Conservation (phyloP, 2,329 filamentous ascomycete species). For the Botryosphaeria dothidea region DNA sequence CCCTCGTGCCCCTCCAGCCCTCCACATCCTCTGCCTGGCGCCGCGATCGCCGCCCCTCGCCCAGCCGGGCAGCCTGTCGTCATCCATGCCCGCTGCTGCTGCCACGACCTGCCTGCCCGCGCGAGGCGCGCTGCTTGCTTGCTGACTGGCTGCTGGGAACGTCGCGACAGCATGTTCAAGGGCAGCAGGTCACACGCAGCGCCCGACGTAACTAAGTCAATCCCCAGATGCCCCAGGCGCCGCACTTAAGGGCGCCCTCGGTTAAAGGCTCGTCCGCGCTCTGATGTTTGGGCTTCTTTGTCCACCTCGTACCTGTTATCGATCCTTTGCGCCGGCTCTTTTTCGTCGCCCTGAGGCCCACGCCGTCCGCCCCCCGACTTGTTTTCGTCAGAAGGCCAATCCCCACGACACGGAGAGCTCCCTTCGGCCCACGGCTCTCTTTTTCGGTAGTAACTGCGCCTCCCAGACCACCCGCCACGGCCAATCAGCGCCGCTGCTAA, state of each 20-base stretch:
- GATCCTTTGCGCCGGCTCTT: conserved; percentile 21
- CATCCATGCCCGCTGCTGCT: neutral
- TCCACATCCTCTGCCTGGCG: neutral
- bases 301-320: conserved; percentile 12
- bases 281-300: neutral
- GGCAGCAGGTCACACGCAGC: conserved; percentile 4
- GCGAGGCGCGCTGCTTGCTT: no score
- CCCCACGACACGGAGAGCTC: conserved; percentile 15
- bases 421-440: conserved; percentile 15
- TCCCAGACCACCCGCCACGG: neutral
- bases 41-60: neutral
- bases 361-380: conserved; percentile 9
- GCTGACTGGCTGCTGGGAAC: neutral
- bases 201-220: neutral
- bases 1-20: neutral
- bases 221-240: neutral
- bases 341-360: conserved; percentile 21
- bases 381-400: conserved; percentile 13
- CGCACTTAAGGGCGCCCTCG: neutral
- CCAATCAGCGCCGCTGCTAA: conserved; percentile 16
- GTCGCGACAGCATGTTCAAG: neutral
- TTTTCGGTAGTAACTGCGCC: conserved; percentile 18
- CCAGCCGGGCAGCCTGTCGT: neutral
- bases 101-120: no score
- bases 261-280: conserved; percentile 12